These are phyloP conservation scores for Cicer judaicum DNA, from an alignment of 306 rosid genomes.

Conservation along the genomic window DNA sequence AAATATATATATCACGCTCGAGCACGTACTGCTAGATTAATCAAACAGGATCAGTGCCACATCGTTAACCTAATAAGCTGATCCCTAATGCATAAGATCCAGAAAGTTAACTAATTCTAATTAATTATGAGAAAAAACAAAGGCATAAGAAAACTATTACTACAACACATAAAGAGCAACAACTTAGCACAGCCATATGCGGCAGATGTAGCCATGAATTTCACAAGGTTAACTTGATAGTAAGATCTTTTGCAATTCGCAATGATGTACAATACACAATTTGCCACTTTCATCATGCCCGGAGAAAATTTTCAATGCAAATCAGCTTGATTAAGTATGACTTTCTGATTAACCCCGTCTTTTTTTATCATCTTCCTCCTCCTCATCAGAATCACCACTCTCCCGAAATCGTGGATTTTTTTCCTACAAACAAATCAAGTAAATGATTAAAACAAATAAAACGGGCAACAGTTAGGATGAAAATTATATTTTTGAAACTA, in stretches of 20 bases:
- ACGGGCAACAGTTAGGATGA: neutral
- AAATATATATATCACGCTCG: neutral
- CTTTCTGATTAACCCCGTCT: slow-evolving; percentile 50
- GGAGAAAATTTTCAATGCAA: slow-evolving; percentile 4
- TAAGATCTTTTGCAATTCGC: slow-evolving; percentile 18
- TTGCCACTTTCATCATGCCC: slow-evolving; percentile 36
- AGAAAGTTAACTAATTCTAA: neutral
- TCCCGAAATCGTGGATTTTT: slow-evolving; percentile 98
- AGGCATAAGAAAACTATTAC: neutral
- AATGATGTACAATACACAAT: slow-evolving; percentile 38
- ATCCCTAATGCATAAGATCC: neutral
- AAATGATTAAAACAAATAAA: slow-evolving; percentile 12
- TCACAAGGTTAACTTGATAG: slow-evolving; percentile 23
- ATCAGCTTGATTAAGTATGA: slow-evolving; percentile 13
- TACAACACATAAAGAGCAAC: neutral
- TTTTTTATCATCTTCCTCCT: slow-evolving; percentile 84
- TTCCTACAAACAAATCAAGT: slow-evolving; percentile 62
- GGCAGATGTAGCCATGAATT: slow-evolving; percentile 37
- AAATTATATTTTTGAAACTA: neutral
- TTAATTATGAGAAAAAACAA: neutral
- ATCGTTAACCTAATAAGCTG: slow-evolving; percentile 11
- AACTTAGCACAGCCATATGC: slow-evolving; percentile 15
- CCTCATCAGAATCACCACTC: slow-evolving; percentile 97
- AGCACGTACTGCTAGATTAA: neutral
- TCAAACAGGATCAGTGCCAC: slow-evolving; percentile 11